Conservation (phyloP, 1,284 basidiomycete genomes). For the Abortiporus biennis region DNA sequence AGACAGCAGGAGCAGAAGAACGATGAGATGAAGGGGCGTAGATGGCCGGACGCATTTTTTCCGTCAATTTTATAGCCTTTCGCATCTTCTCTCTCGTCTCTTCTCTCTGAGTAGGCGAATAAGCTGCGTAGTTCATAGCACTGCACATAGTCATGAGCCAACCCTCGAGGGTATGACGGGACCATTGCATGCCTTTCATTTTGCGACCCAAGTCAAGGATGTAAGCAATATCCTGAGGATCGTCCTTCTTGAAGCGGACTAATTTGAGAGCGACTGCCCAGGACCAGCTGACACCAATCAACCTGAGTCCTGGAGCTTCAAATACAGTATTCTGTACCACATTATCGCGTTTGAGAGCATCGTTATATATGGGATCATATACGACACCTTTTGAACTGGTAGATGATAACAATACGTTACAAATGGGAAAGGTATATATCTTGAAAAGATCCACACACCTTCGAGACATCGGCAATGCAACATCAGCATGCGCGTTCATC, state of each 20-base stretch:
- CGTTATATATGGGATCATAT: constrained; percentile 55
- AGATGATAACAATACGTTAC: constrained; percentile 3
- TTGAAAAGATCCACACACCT: no score
- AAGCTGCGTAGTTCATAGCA: constrained; percentile 49
- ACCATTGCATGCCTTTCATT: constrained; percentile 48
- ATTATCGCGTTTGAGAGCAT: constrained; percentile 43
- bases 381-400: constrained; percentile 30
- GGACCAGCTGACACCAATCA: constrained; percentile 57
- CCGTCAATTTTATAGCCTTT: no score
- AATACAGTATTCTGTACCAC: constrained; percentile 52
- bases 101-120: no score
- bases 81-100: no score
- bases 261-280: constrained; percentile 68
- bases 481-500: constrained; percentile 69
- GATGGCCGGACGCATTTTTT: no score
- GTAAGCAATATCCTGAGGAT: constrained; percentile 31
- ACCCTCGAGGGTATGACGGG: constrained; percentile 38
- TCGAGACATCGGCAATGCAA: constrained; percentile 52
- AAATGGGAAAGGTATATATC: not conserved
- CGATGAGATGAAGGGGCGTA: no score
- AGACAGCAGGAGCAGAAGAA: no score
- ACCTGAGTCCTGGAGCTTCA: constrained; percentile 41
- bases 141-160: constrained; percentile 49
- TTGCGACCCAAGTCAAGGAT: constrained; percentile 44
- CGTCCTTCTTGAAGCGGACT: constrained; percentile 52